These are phyloP conservation scores for Linnemannia exigua DNA, from an alignment of 192 early-diverging fungal species.

Conservation along the genomic window DNA sequence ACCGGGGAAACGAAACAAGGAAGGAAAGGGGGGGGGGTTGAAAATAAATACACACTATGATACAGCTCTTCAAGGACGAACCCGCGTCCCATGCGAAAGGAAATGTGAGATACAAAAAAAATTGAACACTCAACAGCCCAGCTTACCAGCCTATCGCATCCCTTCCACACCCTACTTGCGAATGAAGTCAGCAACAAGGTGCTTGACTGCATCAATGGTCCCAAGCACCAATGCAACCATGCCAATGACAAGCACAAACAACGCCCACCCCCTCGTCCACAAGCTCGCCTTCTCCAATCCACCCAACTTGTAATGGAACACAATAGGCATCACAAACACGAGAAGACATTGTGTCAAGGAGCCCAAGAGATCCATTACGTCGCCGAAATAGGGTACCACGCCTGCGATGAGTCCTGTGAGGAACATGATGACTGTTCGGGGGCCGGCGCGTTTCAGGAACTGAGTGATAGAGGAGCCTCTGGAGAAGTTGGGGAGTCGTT, in stretches of 20 bases:
- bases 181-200: slow-evolving; percentile 61
- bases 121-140: background rate
- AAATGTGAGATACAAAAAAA: background rate
- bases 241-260: slow-evolving; percentile 67
- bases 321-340: slow-evolving; percentile 79
- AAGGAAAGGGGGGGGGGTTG: background rate
- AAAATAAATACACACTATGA: background rate
- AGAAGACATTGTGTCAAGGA: slow-evolving; percentile 77
- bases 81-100: background rate
- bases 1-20: background rate
- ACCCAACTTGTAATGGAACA: slow-evolving; percentile 79
- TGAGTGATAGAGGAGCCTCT: slow-evolving; percentile 59
- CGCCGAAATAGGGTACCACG: slow-evolving; percentile 82
- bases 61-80: background rate
- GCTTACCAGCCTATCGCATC: too few relatives aligned
- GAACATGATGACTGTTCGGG: slow-evolving; percentile 68
- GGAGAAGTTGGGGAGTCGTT: slow-evolving; percentile 24
- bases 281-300: slow-evolving; percentile 62
- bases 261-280: slow-evolving; percentile 63
- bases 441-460: slow-evolving; percentile 63
- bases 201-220: slow-evolving; percentile 64
- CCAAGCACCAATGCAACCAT: slow-evolving; percentile 65
- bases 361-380: slow-evolving; percentile 82
- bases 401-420: slow-evolving; percentile 70
- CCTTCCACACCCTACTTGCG: background rate